Percentiles rank a stretch among this genome's conserved stretches.
These are phyloP conservation scores for Entomortierella parvispora DNA, from an alignment of 192 early-diverging fungal species.

Conservation along the genomic window DNA sequence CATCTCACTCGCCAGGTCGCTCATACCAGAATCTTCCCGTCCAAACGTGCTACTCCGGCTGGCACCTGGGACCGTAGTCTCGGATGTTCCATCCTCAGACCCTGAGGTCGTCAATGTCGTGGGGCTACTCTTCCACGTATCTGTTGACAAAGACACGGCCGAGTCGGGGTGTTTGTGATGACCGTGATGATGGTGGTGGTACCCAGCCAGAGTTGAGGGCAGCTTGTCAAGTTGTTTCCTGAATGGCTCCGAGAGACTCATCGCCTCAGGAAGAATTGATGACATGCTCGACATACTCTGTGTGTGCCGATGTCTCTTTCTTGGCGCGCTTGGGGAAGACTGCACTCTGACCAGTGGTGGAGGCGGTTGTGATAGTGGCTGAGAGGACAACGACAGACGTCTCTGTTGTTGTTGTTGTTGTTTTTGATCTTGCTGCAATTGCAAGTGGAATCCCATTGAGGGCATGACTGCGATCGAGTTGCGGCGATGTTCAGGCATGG, in stretches of 20 bases:
- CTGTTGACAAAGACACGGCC: conserved; percentile 25
- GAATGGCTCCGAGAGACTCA: conserved; percentile 5
- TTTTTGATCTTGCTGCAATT: neutral
- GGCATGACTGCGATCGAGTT: conserved; percentile 25
- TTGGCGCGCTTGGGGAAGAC: neutral
- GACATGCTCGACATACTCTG: conserved; percentile 48
- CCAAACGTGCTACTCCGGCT: conserved; percentile 6
- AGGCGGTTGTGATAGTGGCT: conserved; percentile 10
- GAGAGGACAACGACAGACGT: neutral
- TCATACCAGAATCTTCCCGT: conserved; percentile 22
- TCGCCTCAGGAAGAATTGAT: conserved; percentile 28
- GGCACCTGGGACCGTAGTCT: neutral
- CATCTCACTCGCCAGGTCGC: conserved; percentile 17
- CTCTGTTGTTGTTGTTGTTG: too few species aligned
- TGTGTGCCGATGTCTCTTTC: conserved; percentile 26
- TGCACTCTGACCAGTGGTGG: neutral
- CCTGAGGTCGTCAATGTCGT: conserved; percentile 5
- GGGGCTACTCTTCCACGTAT: conserved; percentile 28
- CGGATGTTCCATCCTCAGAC: conserved; percentile 18
- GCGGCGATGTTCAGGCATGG: conserved; percentile 15
- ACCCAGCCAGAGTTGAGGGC: too few species aligned
- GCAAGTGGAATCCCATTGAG: conserved; percentile 21
- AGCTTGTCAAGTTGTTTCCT: neutral
- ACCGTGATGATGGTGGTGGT: too few species aligned
- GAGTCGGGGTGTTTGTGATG: too few species aligned